Percentiles rank a stretch among this genome's conserved stretches.
phyloP scores from a whole-genome alignment of 1,139 yeast genomes.

The Yamadazyma oceani region DNA sequence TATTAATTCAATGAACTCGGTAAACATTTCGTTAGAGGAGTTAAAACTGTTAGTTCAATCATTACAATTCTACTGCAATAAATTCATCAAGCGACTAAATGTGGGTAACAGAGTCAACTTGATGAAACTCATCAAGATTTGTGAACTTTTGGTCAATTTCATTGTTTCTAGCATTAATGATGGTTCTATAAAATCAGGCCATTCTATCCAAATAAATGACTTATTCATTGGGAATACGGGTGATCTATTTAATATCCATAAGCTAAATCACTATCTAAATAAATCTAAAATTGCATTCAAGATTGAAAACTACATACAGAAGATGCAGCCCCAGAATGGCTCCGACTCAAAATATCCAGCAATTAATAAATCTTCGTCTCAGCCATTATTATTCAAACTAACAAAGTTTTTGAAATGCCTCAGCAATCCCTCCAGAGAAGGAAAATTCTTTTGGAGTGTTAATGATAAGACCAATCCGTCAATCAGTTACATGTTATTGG shows the following conservation, averaged over 20 bases:
- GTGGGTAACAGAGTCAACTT: conserved; percentile 75
- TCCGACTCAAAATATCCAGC: too few species aligned
- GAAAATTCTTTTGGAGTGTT: conserved; percentile 71
- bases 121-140: conserved; percentile 59
- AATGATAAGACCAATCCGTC: conserved; percentile 21
- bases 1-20: conserved; percentile 68
- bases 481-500: conserved; percentile 72
- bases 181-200: conserved; percentile 48
- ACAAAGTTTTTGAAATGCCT: conserved; percentile 64
- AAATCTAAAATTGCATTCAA: conserved; percentile 81
- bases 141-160: conserved; percentile 52
- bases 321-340: too few species aligned
- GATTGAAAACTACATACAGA: conserved; percentile 69
- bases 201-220: conserved; percentile 49
- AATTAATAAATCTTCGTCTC: conserved; percentile 25
- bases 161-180: conserved; percentile 25
- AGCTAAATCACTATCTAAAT: conserved; percentile 61
- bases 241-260: conserved; percentile 70
- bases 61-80: conserved; percentile 54
- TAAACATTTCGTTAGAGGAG: conserved; percentile 53
- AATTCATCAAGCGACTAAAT: conserved; percentile 63
- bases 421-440: conserved; percentile 77
- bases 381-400: conserved; percentile 67
- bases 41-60: conserved; percentile 44
- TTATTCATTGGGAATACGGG: conserved; percentile 62